These are phyloP conservation scores for Xerocomellus amylosporus DNA, from an alignment of 768 basidiomycete species.

Conservation along the genomic window DNA sequence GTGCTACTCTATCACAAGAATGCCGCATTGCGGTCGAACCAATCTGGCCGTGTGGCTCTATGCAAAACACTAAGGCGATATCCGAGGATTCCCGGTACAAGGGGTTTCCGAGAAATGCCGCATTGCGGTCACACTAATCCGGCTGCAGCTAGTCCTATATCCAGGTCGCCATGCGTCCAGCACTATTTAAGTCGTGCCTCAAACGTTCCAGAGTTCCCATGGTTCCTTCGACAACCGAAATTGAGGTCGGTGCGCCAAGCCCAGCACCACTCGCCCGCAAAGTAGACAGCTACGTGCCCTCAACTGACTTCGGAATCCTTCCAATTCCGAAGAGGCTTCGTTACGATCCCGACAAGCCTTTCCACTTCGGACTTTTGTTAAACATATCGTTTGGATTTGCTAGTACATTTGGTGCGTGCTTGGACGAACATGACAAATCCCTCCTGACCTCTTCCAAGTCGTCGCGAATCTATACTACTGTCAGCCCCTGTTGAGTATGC, in stretches of 20 bases:
- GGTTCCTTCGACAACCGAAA: slow-evolving; percentile 11
- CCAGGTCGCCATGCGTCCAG: neutral
- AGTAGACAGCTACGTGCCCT: neutral
- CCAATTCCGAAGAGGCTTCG: slow-evolving; percentile 59
- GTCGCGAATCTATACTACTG: slow-evolving; percentile 80
- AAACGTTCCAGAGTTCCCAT: neutral
- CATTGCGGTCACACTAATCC: too few species aligned
- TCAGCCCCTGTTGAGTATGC: slow-evolving; percentile 72
- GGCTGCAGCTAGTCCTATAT: neutral
- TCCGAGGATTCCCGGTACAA: too few species aligned
- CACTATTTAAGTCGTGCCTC: slow-evolving; percentile 14
- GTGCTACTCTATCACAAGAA: too few species aligned
- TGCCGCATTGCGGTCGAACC: too few species aligned
- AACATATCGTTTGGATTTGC: slow-evolving; percentile 65
- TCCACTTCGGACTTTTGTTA: slow-evolving; percentile 49
- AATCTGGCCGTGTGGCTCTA: too few species aligned
- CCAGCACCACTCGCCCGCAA: neutral
- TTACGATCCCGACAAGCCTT: slow-evolving; percentile 49
- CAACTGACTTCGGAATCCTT: slow-evolving; percentile 57
- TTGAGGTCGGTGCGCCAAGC: neutral
- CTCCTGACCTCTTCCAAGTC: slow-evolving; percentile 32
- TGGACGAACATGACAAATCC: too few species aligned
- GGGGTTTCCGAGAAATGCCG: too few species aligned
- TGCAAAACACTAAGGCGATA: too few species aligned
- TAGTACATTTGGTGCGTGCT: slow-evolving; percentile 43